Conservation (phyloP, 257 asterid genomes). For the Petrea volubilis region DNA sequence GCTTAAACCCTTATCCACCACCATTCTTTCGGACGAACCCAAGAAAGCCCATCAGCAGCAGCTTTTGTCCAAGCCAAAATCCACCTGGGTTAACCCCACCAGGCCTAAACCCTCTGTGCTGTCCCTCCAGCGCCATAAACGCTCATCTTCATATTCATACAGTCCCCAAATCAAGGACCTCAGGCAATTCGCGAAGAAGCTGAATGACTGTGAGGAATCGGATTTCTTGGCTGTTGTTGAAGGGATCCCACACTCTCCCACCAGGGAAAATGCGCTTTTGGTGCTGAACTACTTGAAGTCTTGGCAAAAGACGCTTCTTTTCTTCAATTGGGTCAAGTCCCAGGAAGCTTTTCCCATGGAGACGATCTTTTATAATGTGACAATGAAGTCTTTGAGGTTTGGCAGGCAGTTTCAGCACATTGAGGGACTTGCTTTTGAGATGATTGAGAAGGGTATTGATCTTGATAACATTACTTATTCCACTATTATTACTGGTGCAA, state of each 20-base stretch:
- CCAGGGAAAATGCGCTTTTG: conserved; percentile 67
- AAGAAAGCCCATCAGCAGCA: conserved; percentile 30
- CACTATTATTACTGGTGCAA: conserved; percentile 88
- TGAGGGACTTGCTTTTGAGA: conserved; percentile 77
- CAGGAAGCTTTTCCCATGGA: conserved; percentile 66
- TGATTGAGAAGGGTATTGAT: conserved; percentile 65
- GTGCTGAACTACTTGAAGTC: conserved; percentile 65
- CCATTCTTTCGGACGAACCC: conserved; percentile 69
- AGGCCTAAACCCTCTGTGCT: conserved; percentile 81
- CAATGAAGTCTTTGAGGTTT: conserved; percentile 85
- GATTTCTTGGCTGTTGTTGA: conserved; percentile 54
- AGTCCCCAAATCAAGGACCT: conserved; percentile 78
- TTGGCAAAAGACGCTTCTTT: conserved; percentile 73
- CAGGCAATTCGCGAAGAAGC: conserved; percentile 55
- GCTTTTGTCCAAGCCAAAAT: conserved; percentile 73
- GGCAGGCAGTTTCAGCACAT: conserved; percentile 79
- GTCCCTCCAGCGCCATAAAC: conserved; percentile 83
- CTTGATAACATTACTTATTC: conserved; percentile 91
- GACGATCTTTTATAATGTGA: conserved; percentile 85
- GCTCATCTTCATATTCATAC: conserved; percentile 46
- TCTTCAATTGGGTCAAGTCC: conserved; percentile 75
- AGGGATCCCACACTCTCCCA: conserved; percentile 58
- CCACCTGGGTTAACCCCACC: conserved; percentile 93
- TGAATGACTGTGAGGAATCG: conserved; percentile 68
- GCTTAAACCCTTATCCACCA: conserved; percentile 73